A percentile compares a stretch with the other conserved stretches of the same genome.
Conservation (phyloP, 192 early-diverging fungal species). For the Umbelopsis isabellina region DNA sequence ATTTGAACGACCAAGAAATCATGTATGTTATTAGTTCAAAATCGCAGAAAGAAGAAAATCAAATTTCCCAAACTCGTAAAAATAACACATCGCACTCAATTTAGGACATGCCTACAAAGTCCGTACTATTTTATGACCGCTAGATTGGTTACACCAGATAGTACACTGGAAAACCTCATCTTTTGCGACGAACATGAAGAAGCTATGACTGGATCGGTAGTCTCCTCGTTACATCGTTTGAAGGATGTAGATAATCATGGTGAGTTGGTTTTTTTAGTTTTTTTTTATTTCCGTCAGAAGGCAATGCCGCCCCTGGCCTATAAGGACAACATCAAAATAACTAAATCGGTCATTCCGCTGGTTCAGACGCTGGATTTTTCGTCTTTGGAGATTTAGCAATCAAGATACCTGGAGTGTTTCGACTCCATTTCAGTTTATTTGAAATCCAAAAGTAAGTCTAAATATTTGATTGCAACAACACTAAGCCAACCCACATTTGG, state of each 20-base stretch:
- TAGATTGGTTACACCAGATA: conserved; percentile 77
- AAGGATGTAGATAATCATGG: conserved; percentile 75
- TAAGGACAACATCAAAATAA: too few relatives aligned
- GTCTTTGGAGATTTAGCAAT: conserved; percentile 92
- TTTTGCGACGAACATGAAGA: conserved; percentile 86
- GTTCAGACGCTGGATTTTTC: conserved; percentile 83
- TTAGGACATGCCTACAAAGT: conserved; percentile 58
- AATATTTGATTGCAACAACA: neutral
- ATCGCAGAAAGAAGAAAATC: too few relatives aligned
- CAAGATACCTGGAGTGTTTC: conserved; percentile 79
- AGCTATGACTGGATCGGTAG: conserved; percentile 85
- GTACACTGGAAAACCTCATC: conserved; percentile 76
- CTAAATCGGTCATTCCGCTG: too few relatives aligned
- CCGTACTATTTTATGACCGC: conserved; percentile 96
- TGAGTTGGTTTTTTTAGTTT: neutral
- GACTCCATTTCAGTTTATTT: conserved; percentile 83
- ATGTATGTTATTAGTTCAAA: neutral
- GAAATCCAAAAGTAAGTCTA: conserved; percentile 72
- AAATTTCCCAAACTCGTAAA: too few relatives aligned
- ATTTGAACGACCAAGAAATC: neutral
- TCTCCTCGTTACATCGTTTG: conserved; percentile 87
- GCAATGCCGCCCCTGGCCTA: too few relatives aligned
- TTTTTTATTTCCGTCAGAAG: too few relatives aligned
- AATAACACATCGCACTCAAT: neutral
- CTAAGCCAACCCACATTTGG: neutral